These are phyloP conservation scores for Penicillium canariense DNA, from an alignment of 495 filamentous ascomycete genomes.

Conservation along the genomic window DNA sequence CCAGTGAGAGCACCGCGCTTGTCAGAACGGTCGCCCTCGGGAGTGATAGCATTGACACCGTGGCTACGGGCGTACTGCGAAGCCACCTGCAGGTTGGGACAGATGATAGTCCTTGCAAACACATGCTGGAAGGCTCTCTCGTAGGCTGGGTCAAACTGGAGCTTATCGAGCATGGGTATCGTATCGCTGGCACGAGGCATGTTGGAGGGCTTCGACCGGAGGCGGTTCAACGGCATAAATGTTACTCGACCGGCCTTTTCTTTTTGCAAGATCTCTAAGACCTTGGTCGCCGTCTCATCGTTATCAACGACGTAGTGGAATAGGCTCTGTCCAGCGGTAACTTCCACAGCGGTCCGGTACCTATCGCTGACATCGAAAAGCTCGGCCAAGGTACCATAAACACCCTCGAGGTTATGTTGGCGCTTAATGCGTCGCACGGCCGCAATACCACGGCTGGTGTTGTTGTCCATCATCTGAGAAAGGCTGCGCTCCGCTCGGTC, in stretches of 20 bases:
- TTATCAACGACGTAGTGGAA: conserved; percentile 98
- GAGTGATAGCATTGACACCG: conserved; percentile 87
- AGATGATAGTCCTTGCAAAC: conserved; percentile 94
- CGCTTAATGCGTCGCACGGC: conserved; percentile 77
- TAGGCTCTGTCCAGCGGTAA: conserved; percentile 85
- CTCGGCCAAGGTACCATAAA: conserved; percentile 90
- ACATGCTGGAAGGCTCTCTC: conserved; percentile 88
- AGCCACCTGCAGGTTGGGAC: conserved; percentile 80
- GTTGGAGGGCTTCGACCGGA: conserved; percentile 64
- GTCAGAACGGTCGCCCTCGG: conserved; percentile 88
- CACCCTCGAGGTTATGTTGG: conserved; percentile 74
- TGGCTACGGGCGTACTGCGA: conserved; percentile 88
- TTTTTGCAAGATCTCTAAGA: conserved; percentile 76
- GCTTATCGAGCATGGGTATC: conserved; percentile 78
- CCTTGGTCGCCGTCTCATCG: conserved; percentile 77
- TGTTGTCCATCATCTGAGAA: conserved; percentile 83
- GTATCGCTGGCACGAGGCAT: conserved; percentile 85
- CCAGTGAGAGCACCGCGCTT: conserved; percentile 93
- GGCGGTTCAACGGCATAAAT: conserved; percentile 86
- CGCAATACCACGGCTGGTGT: conserved; percentile 77
- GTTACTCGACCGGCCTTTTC: conserved; percentile 84
- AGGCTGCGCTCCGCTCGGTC: conserved; percentile 73
- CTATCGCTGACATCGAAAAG: conserved; percentile 80
- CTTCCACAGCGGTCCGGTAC: conserved; percentile 87
- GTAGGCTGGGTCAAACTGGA: conserved; percentile 73